These are phyloP conservation scores for Boletus pseudo-olivaceus DNA, from an alignment of 768 basidiomycete genomes.

Conservation along the genomic window DNA sequence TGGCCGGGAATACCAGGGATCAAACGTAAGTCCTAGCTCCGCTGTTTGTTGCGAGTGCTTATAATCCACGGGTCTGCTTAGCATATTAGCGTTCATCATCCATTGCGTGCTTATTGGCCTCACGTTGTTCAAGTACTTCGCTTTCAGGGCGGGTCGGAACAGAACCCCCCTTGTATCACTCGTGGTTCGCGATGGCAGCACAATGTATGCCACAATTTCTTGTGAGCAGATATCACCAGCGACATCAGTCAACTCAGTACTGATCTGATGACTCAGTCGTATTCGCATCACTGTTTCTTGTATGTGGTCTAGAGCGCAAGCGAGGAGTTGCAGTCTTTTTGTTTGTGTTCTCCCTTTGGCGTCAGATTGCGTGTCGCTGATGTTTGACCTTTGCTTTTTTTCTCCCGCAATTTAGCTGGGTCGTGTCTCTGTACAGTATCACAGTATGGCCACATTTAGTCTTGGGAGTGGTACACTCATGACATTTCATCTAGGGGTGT, in stretches of 20 bases:
- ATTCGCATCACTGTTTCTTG: background rate
- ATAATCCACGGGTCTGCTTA: background rate
- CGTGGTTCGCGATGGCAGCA: constrained; percentile 13
- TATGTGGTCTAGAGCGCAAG: background rate
- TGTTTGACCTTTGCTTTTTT: background rate
- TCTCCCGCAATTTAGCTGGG: constrained; percentile 11
- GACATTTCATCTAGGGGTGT: constrained; percentile 20
- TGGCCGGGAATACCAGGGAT: background rate
- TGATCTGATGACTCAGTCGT: constrained; percentile 4
- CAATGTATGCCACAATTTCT: too few species aligned
- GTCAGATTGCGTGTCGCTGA: background rate
- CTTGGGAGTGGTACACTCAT: background rate
- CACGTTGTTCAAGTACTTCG: constrained; percentile 6
- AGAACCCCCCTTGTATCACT: constrained; percentile 22
- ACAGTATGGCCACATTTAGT: constrained; percentile 3
- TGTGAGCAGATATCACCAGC: constrained; percentile 5
- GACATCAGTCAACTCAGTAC: background rate
- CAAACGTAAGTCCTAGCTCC: constrained; percentile 6
- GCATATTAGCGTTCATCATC: constrained; percentile 6
- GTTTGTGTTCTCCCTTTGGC: background rate
- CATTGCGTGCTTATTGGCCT: constrained; percentile 18
- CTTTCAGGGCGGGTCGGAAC: constrained; percentile 14
- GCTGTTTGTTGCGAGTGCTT: background rate
- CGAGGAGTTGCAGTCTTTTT: background rate
- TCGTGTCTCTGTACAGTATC: constrained; percentile 7